Base-by-base conservation (phyloP, 2,329 filamentous ascomycete species). In the Colletotrichum sp. region DNA sequence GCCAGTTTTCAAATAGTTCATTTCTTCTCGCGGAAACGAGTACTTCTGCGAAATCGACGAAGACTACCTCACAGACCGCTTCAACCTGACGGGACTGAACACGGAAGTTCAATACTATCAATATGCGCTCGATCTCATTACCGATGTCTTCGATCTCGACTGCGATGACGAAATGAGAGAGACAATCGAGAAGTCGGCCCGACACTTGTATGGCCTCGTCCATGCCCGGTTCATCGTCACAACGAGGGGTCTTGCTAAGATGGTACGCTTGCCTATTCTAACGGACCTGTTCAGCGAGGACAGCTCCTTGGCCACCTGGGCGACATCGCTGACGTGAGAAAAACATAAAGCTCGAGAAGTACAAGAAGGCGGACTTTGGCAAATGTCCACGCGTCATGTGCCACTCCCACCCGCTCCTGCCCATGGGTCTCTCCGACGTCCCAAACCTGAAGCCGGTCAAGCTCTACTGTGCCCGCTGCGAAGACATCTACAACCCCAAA, bases 31-130 rank as follows among this genome's bases (percentile, higher is more conserved):
- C 71, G 97, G 97, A 79, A 98, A 99, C 86, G 97, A 99, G 85
- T 99, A 99, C 87, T 99, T 98, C 82, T 99, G 97, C 91, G 97
- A 99, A 84, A 98, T 99, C 81, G 97, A 99, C 86, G 97, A 99
- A 85, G 97, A 99, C 82, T 99, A 99, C 86, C 91, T 99, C 62
- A 98, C 96, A 67, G 97, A 99, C 85, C 93, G 97, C 66, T 99
- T 99, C 91, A 99, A 99, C 87, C 89, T 99, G 77, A 99, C 97
- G 1, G 97, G 97, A 48, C 91, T 99, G 66, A 98, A 98, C 86
- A 96, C 95, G 43, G 97, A 99, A 84, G 97, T 99, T 16, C 95
- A 98, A 82, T 98, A 98, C 88, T 99, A 99, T 82, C 97, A 99
- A 86, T 98, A 99, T 91, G 97, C 97, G 18, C 91, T 99, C 61